phyloP scores from a whole-genome alignment of 2,329 filamentous ascomycete genomes.

The Botrytis medusae region DNA sequence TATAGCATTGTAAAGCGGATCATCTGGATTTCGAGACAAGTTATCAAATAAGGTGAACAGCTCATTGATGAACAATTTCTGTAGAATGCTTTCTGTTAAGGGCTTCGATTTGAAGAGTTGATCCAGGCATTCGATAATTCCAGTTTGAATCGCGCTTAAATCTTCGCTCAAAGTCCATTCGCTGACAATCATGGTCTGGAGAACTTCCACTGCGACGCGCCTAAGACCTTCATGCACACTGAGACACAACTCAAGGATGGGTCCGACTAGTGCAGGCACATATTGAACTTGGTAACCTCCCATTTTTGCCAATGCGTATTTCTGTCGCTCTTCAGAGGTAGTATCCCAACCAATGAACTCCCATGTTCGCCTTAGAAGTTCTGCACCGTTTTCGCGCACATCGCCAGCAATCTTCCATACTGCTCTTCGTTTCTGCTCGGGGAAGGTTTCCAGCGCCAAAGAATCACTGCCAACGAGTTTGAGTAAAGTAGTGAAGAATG shows the following conservation, averaged over 20 bases:
- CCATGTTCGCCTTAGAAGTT: constrained; percentile 82
- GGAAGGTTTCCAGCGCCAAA: constrained; percentile 90
- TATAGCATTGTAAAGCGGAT: constrained; percentile 73
- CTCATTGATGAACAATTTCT: constrained; percentile 90
- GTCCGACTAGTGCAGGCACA: constrained; percentile 85
- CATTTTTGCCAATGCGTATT: constrained; percentile 79
- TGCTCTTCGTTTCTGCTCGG: constrained; percentile 91
- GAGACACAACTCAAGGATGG: constrained; percentile 89
- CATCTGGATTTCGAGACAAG: constrained; percentile 63
- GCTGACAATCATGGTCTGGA: constrained; percentile 97
- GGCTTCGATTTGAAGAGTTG: constrained; percentile 85
- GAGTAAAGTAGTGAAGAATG: constrained; percentile 86
- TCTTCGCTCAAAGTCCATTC: constrained; percentile 97
- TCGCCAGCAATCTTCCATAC: constrained; percentile 99
- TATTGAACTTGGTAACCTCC: constrained; percentile 99
- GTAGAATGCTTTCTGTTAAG: constrained; percentile 82
- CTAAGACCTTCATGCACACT: constrained; percentile 92
- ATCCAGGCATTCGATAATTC: constrained; percentile 94
- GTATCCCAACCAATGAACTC: constrained; percentile 97
- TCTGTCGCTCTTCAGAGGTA: constrained; percentile 70
- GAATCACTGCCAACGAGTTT: constrained; percentile 87
- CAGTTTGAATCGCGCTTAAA: constrained; percentile 85
- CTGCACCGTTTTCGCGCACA: constrained; percentile 86
- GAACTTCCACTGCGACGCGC: constrained; percentile 84
- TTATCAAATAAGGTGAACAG: constrained; percentile 77